These are phyloP conservation scores for Neurospora terricola DNA, from an alignment of 495 filamentous ascomycete genomes.

Conservation along the genomic window DNA sequence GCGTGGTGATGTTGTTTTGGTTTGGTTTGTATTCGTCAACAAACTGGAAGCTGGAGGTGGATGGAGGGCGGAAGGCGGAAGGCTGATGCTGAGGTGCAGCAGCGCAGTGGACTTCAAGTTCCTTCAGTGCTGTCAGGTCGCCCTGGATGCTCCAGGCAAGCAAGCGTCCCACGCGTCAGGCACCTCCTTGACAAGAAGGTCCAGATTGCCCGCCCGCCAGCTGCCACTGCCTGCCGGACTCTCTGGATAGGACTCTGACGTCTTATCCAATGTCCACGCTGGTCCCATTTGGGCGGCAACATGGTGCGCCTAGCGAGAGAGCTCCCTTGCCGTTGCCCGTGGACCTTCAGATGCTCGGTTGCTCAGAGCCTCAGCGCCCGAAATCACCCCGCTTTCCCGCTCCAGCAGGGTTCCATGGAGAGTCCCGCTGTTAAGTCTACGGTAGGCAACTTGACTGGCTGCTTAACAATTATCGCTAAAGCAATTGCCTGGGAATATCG, in stretches of 20 bases:
- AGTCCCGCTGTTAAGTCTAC: not conserved
- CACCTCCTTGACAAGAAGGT: constrained; percentile 9
- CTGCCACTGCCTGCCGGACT: not conserved
- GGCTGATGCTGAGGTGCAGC: constrained; percentile 4
- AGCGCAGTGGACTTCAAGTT: not conserved
- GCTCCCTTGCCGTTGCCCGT: not conserved
- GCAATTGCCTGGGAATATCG: not conserved
- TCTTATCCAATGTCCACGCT: not conserved
- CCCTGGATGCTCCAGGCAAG: constrained; percentile 28
- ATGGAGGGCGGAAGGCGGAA: constrained; percentile 3
- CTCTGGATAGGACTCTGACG: not conserved
- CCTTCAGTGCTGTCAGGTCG: not conserved
- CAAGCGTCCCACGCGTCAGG: constrained; percentile 27
- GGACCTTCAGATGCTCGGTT: not conserved
- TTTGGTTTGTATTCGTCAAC: not conserved
- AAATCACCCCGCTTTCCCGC: not conserved
- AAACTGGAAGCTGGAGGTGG: not conserved
- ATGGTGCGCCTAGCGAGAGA: not conserved
- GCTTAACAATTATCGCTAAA: not conserved
- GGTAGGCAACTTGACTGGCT: not conserved
- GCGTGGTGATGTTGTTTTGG: not conserved
- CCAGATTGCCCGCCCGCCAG: not conserved
- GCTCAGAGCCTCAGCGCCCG: not conserved
- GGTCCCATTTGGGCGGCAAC: not conserved
- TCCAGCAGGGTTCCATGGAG: not conserved